Conservation (phyloP, 495 filamentous ascomycete species). For the Aspergillus biplanus region DNA sequence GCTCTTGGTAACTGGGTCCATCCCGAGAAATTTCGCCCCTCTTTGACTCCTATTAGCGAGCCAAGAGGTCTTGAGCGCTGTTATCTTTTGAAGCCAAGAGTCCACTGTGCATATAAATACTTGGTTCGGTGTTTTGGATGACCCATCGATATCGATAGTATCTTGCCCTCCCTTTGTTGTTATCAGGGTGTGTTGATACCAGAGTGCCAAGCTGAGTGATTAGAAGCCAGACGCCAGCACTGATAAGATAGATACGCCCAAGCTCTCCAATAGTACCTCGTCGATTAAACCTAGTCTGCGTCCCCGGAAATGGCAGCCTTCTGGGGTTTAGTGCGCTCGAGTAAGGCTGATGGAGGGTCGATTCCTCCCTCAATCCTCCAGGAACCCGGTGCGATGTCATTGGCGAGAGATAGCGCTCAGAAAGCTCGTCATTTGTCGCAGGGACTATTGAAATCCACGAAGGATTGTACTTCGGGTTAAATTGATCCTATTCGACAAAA, state of each 20-base stretch:
- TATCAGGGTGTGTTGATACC: slow-evolving; percentile 9
- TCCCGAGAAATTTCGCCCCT: slow-evolving; percentile 12
- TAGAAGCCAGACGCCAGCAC: not conserved
- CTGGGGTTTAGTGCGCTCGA: slow-evolving; percentile 17
- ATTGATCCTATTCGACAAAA: not conserved
- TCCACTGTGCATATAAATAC: slow-evolving; percentile 6
- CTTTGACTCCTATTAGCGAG: slow-evolving; percentile 15
- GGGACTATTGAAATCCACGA: not conserved
- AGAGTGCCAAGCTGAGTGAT: slow-evolving; percentile 13
- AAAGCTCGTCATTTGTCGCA: not conserved
- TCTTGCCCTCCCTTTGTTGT: not conserved
- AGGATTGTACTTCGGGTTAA: not conserved
- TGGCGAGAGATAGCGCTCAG: slow-evolving; percentile 20
- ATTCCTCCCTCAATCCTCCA: slow-evolving; percentile 1
- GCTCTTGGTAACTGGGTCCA: slow-evolving; percentile 5
- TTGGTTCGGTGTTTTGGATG: not conserved
- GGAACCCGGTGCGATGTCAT: slow-evolving; percentile 7
- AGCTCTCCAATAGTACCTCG: slow-evolving; percentile 13
- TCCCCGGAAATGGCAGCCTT: slow-evolving; percentile 21
- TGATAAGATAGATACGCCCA: slow-evolving; percentile 19
- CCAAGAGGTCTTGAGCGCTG: slow-evolving; percentile 16
- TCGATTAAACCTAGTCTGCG: not conserved
- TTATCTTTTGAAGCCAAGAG: slow-evolving; percentile 24
- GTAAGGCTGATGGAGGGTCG: slow-evolving; percentile 9
- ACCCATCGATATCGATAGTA: not conserved